Conservation (phyloP, 2,329 filamentous ascomycete species). For the Penicillium sp. region DNA sequence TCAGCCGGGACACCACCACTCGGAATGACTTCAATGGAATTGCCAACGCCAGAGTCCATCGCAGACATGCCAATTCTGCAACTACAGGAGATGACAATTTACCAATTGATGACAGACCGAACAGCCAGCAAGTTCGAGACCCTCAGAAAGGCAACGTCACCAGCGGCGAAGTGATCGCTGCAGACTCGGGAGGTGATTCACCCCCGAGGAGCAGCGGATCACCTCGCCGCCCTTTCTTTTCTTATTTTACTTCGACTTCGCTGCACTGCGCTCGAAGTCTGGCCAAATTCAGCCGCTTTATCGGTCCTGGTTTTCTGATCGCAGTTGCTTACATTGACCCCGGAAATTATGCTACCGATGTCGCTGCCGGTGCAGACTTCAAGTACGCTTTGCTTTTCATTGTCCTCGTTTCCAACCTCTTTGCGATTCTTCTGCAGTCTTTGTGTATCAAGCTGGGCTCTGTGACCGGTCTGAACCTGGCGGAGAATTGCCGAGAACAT, state of each 20-base stretch:
- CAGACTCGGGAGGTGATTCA: conserved; percentile 29
- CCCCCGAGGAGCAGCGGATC: conserved; percentile 32
- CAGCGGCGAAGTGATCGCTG: conserved; percentile 31
- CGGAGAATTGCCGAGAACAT: conserved; percentile 64
- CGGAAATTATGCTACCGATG: conserved; percentile 52
- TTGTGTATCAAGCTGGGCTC: conserved; percentile 63
- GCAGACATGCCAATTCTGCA: conserved; percentile 36
- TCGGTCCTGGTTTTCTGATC: conserved; percentile 50
- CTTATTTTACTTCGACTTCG: conserved; percentile 15
- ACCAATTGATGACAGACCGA: conserved; percentile 22
- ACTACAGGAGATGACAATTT: conserved; percentile 26
- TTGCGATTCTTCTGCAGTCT: conserved; percentile 50
- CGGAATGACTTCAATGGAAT: conserved; percentile 62
- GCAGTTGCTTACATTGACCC: conserved; percentile 53
- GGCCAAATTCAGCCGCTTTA: conserved; percentile 45
- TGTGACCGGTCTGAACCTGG: conserved; percentile 66
- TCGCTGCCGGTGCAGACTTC: conserved; percentile 48
- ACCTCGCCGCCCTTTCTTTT: conserved; percentile 33
- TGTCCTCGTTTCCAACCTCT: conserved; percentile 49
- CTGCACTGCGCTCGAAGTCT: conserved; percentile 30
- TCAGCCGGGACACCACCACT: conserved; percentile 62
- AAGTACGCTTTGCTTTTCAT: conserved; percentile 49
- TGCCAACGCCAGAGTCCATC: conserved; percentile 56
- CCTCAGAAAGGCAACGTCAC: conserved; percentile 24
- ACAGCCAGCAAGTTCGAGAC: conserved; percentile 23